phyloP scores from a whole-genome alignment of 202 grass and related monocot genomes.

The Carex arenaria region DNA sequence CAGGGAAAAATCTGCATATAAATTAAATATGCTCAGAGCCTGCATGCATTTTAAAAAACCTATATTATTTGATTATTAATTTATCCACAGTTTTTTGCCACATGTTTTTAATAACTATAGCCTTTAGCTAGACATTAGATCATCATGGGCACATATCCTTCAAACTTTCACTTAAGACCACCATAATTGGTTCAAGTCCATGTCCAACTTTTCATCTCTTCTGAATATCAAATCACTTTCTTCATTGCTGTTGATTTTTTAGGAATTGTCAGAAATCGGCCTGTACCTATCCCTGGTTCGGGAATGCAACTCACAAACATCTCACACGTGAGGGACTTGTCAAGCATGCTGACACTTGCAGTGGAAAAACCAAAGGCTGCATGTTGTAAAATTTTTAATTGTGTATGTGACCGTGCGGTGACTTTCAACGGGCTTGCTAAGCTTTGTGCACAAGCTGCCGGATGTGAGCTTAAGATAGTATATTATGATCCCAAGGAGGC shows the following conservation, averaged over 20 bases:
- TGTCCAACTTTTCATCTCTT: neutral
- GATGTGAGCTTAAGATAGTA: constrained; percentile 31
- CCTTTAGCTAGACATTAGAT: neutral
- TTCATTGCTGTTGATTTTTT: neutral
- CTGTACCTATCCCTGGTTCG: constrained; percentile 73
- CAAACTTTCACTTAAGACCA: neutral
- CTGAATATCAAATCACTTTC: neutral
- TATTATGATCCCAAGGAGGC: constrained; percentile 70
- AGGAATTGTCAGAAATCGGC: constrained; percentile 72
- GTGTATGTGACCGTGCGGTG: constrained; percentile 71
- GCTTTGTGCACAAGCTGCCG: constrained; percentile 64
- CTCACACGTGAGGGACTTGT: constrained; percentile 64
- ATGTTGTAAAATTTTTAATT: constrained; percentile 62
- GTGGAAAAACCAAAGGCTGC: constrained; percentile 42
- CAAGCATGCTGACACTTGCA: constrained; percentile 69
- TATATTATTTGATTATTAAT: neutral
- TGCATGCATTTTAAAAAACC: neutral
- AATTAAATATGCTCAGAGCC: neutral
- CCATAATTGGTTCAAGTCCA: neutral
- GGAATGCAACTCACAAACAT: constrained; percentile 95
- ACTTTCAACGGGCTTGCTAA: constrained; percentile 66
- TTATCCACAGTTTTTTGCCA: neutral
- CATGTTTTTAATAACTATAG: neutral
- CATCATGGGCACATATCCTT: neutral
- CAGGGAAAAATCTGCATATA: neutral